Evolutionary conservation across 2,329 filamentous ascomycete species (phyloP), one percentile per base, ranked within the genome.

Genomic region (Chaetomiaceae sp.): DNA sequence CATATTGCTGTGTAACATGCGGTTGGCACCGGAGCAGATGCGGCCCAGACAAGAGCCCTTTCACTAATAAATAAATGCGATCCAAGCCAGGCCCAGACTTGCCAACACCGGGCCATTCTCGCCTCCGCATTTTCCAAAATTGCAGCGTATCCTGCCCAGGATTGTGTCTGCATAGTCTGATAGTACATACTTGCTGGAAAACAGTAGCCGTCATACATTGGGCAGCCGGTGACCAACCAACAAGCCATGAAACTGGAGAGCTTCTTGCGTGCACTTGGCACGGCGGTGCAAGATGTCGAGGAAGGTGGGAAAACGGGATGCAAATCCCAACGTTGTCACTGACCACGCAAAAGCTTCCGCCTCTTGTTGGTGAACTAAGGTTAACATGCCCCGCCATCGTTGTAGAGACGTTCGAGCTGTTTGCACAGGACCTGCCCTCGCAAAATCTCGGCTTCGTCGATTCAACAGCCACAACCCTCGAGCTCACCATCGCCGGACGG

Each of bases 371-470:
- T n/a, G n/a, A n/a, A n/a, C 9, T 33, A 29, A 21, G 18, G 33
- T 38, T 54, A 45, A 58, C 42, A 44, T 30, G 9, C 44, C 37
- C 29, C 25, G 21, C 18, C n/a, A 16, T n/a, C 23, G 13, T 30
- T 41, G 5, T 48, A 62, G 92, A 97, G 73, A 89, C 89, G 4
- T 96, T 95, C 65, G 72, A 91, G 33, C 78, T 96, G 51, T 96
- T 95, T 74, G 86, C 89, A 38, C 84, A 87, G 66, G 73, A 82
- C 16, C 81, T 89, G 23, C 84, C 87, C 0, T 87, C 86, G 11
- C 81, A 84, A 50, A 85, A 90, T 62, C 83, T 97, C 9, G 94
- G 92, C 65, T 94, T 96, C 70, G 73, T 97, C 58, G 86, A 96
- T 67, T 75, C 87, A 14, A 82, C 80, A 58, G 83, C 87, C 9